Base-by-base conservation (phyloP, 352 stramenopile genomes). In the Phytopythium chamaehyphon region DNA sequence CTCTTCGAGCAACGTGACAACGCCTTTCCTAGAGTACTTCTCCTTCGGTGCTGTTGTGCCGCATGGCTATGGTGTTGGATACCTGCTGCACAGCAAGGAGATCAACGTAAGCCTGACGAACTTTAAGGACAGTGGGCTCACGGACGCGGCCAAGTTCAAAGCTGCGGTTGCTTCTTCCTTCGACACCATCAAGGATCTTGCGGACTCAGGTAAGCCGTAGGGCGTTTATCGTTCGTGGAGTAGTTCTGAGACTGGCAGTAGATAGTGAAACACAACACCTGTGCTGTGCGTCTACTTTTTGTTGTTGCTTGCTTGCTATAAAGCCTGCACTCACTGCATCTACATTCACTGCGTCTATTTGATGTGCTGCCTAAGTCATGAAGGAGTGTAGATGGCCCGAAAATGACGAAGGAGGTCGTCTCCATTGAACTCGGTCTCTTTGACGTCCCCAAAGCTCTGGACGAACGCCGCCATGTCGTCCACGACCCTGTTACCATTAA, bases 1-100 rank as follows among this genome's bases (percentile, higher is more conserved):
- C 54, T 96, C 85, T 35, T 96, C 90, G 26, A 96, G 86, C 66
- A 97, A 97, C 62, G 80, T 97, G 23, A 96, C 87, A 31, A 80
- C 59, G 54, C 90, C 87, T 9, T 95, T 94, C 64, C 59, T 97
- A 44, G 63, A 92, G 40, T 96, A 92, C 61, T 97, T 97, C 33
- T 83, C 72, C 46, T 97, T 97, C 65, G 90, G 90, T 22, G 78
- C 90, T 9, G 86, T 96, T 19, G 80, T 91, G 36, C 76, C 80
- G 1, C 69, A 94, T 22, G 90, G 90, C 40, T 97, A 97, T 62
- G 90, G 90, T 16, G 63, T 96, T 33, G 90, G 88, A 51, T 97
- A 97, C 64, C 59, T 96, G 57, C 66, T 96, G 16, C 83, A 95
- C 48, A 88, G 73, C 63, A 73, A 93, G 63, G 66, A 39, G 26